Evolutionary conservation across 2,329 filamentous ascomycete genomes (phyloP).

Genomic region (Didymella keratinophila): DNA sequence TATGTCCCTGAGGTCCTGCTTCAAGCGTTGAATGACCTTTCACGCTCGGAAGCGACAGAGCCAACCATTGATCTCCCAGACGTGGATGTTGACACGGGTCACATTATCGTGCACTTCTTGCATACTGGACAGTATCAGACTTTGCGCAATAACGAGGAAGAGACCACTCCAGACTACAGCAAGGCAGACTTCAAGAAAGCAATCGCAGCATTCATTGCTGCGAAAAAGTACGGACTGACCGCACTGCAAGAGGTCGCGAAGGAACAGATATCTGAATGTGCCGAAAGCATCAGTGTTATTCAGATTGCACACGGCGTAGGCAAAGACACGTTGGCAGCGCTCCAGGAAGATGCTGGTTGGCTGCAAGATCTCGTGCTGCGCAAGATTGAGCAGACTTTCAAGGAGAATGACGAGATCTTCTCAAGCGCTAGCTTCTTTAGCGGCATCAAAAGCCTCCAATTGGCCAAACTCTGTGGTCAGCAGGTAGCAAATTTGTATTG

Average conservation of each 20-base stretch:
- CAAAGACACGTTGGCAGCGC: neutral
- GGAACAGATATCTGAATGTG: neutral
- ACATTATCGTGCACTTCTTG: conserved; percentile 35
- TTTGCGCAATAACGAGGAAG: conserved; percentile 8
- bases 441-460: neutral
- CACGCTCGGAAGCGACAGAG: neutral
- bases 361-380: conserved; percentile 3
- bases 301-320: neutral
- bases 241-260: neutral
- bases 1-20: conserved; percentile 1
- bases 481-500: neutral
- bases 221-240: neutral
- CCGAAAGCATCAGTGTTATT: neutral
- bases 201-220: neutral
- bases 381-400: conserved; percentile 6
- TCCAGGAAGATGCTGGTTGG: conserved; percentile 1
- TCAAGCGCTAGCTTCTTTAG: neutral
- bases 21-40: neutral
- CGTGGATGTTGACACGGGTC: conserved; percentile 27
- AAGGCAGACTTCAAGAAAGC: neutral
- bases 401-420: neutral
- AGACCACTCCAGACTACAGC: neutral
- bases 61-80: conserved; percentile 1
- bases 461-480: neutral
- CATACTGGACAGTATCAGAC: conserved; percentile 38